These are phyloP conservation scores for Fragilaria radians DNA, from an alignment of 108 stramenopile species.

Conservation along the genomic window DNA sequence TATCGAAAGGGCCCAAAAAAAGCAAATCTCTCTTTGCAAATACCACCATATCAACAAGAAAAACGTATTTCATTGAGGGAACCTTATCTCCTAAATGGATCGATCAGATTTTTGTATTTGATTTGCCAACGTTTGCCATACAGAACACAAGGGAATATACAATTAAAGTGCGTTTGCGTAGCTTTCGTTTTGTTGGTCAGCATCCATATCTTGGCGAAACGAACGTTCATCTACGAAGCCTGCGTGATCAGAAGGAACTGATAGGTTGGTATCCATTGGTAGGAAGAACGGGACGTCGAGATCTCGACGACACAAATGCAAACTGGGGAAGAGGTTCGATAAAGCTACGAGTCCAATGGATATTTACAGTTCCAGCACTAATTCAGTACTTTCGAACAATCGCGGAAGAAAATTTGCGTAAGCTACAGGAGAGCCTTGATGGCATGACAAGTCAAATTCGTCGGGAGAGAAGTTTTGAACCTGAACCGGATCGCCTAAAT, in stretches of 20 bases:
- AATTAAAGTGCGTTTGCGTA: conserved; percentile 43
- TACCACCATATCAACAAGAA: conserved; percentile 27
- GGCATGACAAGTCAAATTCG: conserved; percentile 62
- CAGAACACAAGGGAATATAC: conserved; percentile 51
- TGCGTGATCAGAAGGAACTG: conserved; percentile 61
- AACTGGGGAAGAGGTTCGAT: conserved; percentile 68
- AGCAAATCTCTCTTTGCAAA: conserved; percentile 33
- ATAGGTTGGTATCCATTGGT: conserved; percentile 86
- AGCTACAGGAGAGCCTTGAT: conserved; percentile 29
- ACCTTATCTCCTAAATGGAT: conserved; percentile 73
- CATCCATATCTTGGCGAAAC: conserved; percentile 57
- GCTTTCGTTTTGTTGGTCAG: conserved; percentile 43
- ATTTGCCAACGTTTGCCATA: conserved; percentile 68
- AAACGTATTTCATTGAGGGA: conserved; percentile 79
- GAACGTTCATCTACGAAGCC: conserved; percentile 58
- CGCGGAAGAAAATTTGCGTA: conserved; percentile 41
- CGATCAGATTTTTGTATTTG: conserved; percentile 75
- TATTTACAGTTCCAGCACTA: conserved; percentile 53
- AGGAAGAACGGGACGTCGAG: conserved; percentile 61
- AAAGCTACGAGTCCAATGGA: conserved; percentile 77
- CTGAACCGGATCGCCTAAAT: conserved; percentile 14
- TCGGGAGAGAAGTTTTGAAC: too few species aligned
- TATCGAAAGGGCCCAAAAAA: conserved; percentile 35
- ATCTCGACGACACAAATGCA: conserved; percentile 41
- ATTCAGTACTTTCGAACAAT: conserved; percentile 63